Evolutionary conservation across 768 basidiomycete species (phyloP).

Genomic region (Nidularia pulvinata): DNA sequence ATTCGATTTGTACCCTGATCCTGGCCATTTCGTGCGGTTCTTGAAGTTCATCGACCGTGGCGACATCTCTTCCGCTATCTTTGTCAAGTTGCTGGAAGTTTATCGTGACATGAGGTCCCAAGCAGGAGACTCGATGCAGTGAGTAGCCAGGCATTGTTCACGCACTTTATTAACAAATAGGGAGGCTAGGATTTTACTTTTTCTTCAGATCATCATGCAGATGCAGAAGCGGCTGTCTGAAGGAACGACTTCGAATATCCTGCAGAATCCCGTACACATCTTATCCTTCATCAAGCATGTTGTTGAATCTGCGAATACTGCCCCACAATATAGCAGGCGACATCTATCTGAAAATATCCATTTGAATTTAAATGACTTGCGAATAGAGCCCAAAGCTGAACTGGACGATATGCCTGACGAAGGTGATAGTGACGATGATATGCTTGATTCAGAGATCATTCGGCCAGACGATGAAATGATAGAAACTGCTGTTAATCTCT

Average conservation of each 20-base stretch:
- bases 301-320: constrained; percentile 40
- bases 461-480: constrained; percentile 62
- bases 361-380: no score
- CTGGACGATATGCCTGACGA: constrained; percentile 35
- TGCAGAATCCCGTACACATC: constrained; percentile 67
- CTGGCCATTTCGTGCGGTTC: constrained; percentile 64
- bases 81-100: constrained; percentile 70
- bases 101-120: constrained; percentile 50
- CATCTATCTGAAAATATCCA: no score
- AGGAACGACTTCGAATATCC: constrained; percentile 54
- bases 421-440: constrained; percentile 62
- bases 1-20: constrained; percentile 76
- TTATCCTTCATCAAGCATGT: constrained; percentile 85
- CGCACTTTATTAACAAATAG: background rate
- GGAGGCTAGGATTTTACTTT: constrained; percentile 56
- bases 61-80: constrained; percentile 73
- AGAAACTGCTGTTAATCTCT: constrained; percentile 75
- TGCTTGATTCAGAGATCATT: constrained; percentile 32
- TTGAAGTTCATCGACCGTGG: constrained; percentile 64
- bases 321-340: constrained; percentile 10
- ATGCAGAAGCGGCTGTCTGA: constrained; percentile 73
- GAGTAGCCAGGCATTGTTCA: constrained; percentile 4
- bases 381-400: background rate
- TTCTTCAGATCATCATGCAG: constrained; percentile 79
- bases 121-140: constrained; percentile 54